phyloP scores from a whole-genome alignment of 1,284 basidiomycete genomes.

The Microbotryum lychnidis-dioicae region DNA sequence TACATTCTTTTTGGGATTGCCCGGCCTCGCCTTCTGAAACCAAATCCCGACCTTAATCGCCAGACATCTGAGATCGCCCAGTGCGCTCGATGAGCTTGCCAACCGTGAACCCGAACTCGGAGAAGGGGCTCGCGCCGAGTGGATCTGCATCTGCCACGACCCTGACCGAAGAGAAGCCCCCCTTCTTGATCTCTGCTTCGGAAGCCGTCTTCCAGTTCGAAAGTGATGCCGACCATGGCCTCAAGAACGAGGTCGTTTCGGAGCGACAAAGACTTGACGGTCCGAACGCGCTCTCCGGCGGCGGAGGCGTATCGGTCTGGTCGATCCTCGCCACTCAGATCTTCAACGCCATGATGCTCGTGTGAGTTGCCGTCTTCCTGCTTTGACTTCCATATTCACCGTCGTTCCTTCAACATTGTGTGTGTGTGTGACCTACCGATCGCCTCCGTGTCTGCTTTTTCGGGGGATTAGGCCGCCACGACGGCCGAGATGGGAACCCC shows the following conservation, averaged over 20 bases:
- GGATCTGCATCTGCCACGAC: conserved; percentile 10
- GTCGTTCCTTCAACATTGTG: too few species aligned
- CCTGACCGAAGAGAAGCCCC: conserved; percentile 10
- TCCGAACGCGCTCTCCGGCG: conserved; percentile 41
- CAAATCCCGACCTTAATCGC: too few species aligned
- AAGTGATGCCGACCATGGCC: conserved; percentile 31
- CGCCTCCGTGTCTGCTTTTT: neutral
- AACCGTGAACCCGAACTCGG: neutral
- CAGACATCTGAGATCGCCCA: too few species aligned
- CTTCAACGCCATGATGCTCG: conserved; percentile 41
- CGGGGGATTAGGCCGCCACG: too few species aligned
- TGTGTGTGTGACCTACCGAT: neutral
- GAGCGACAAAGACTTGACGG: conserved; percentile 39
- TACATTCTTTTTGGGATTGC: too few species aligned
- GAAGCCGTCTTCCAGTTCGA: conserved; percentile 15
- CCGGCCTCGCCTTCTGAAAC: too few species aligned
- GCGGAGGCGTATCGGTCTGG: conserved; percentile 34
- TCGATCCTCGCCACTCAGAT: conserved; percentile 35
- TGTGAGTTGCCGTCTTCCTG: conserved; percentile 21
- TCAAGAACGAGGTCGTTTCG: conserved; percentile 34
- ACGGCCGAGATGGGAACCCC: too few species aligned
- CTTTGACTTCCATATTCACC: conserved; percentile 33
- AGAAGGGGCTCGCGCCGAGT: conserved; percentile 7
- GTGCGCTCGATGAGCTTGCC: too few species aligned
- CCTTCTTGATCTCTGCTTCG: conserved; percentile 20